phyloP scores from a whole-genome alignment of 495 filamentous ascomycete species.

The Podospora bellae-mahoneyi region DNA sequence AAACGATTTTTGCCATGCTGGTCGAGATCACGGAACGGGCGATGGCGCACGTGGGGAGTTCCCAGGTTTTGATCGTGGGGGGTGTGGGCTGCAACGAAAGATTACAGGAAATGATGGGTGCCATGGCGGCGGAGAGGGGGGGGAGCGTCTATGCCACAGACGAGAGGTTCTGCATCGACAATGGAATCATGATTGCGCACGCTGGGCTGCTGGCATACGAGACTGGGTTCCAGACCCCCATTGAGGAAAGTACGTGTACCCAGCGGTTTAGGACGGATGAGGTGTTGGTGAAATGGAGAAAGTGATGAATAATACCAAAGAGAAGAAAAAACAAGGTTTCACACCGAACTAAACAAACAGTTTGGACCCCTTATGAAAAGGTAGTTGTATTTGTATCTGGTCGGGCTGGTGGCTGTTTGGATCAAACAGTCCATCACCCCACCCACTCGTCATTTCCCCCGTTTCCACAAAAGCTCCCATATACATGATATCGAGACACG shows the following conservation, averaged over 20 bases:
- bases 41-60: conserved; percentile 93
- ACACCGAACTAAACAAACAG: neutral
- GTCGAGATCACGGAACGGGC: conserved; percentile 98
- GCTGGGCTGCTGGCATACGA: conserved; percentile 81
- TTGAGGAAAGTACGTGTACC: conserved; percentile 85
- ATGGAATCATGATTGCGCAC: conserved; percentile 99
- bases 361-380: neutral
- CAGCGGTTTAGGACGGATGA: conserved; percentile 95
- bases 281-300: conserved; percentile 87
- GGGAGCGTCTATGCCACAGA: conserved; percentile 93
- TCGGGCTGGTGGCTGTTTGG: neutral
- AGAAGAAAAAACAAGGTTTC: neutral
- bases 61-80: conserved; percentile 89
- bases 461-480: neutral
- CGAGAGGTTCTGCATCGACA: conserved; percentile 97
- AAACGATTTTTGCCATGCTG: conserved; percentile 93
- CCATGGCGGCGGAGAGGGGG: conserved; percentile 88
- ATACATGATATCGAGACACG: neutral
- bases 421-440: neutral
- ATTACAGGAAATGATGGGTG: conserved; percentile 95
- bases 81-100: conserved; percentile 98
- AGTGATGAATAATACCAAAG: conserved; percentile 37
- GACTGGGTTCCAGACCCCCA: conserved; percentile 68
- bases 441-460: neutral
- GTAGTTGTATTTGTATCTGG: neutral